Evolutionary conservation across 2,329 filamentous ascomycete species (phyloP).

Genomic region (Chaetomium globosum): DNA sequence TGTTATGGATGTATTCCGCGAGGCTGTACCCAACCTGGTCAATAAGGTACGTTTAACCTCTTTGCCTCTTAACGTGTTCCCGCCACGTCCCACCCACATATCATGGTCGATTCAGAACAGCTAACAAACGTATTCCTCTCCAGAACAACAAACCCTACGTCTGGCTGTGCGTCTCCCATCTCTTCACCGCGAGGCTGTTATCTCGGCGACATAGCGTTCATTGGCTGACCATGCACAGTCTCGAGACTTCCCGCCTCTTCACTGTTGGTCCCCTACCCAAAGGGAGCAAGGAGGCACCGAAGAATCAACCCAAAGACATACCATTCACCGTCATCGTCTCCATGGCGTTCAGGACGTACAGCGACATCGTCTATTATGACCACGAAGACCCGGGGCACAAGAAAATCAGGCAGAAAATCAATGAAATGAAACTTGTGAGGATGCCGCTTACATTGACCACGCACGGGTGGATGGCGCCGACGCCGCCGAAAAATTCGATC

Average conservation of each 20-base stretch:
- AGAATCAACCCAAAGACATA: neutral
- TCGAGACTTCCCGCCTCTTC: constrained; percentile 56
- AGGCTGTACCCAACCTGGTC: neutral
- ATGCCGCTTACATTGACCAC: neutral
- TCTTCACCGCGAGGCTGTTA: neutral
- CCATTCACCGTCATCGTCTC: neutral
- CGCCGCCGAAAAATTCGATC: neutral
- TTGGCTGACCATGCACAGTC: constrained; percentile 16
- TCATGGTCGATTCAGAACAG: neutral
- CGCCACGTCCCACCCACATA: neutral
- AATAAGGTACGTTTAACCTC: constrained; percentile 44
- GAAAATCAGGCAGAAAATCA: neutral
- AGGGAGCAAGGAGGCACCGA: neutral
- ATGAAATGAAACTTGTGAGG: neutral
- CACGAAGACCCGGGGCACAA: neutral
- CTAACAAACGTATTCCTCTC: neutral
- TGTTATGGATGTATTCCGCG: neutral
- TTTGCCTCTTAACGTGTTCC: neutral
- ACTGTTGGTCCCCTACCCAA: constrained; percentile 47
- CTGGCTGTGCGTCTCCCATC: constrained; percentile 42
- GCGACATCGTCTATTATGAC: neutral
- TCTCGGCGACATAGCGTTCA: neutral
- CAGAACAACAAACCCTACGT: constrained; percentile 75
- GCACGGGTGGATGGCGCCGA: neutral
- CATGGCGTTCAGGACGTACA: neutral